Percentiles rank a stretch among this genome's conserved stretches.
Evolutionary conservation across 2,329 filamentous ascomycete species (phyloP).

Genomic region (Rachicladosporium sp.): DNA sequence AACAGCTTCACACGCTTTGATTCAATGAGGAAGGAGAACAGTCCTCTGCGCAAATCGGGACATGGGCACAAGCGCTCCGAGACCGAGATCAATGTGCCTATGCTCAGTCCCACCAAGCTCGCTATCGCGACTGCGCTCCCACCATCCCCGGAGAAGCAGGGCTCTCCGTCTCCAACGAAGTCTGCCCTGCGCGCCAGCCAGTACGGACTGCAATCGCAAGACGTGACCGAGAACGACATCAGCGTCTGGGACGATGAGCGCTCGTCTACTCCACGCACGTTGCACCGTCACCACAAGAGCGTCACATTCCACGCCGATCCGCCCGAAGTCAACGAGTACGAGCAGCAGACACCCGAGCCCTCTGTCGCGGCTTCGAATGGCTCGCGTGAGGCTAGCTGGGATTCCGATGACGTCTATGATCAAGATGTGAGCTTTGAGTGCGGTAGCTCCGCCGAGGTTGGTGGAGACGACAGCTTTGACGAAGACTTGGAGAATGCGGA

Average conservation of each 20-base stretch:
- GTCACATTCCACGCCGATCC: slow-evolving; percentile 93
- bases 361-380: slow-evolving; percentile 72
- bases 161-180: slow-evolving; percentile 69
- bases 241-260: slow-evolving; percentile 55
- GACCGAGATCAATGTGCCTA: slow-evolving; percentile 49
- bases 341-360: slow-evolving; percentile 93
- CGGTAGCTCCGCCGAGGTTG: slow-evolving; percentile 49
- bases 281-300: slow-evolving; percentile 84
- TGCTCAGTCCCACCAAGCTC: slow-evolving; percentile 42
- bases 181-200: slow-evolving; percentile 61
- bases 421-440: slow-evolving; percentile 52
- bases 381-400: slow-evolving; percentile 86
- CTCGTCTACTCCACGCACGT: slow-evolving; percentile 50
- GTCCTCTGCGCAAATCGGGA: slow-evolving; percentile 16
- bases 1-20: slow-evolving; percentile 54
- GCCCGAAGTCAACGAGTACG: slow-evolving; percentile 92
- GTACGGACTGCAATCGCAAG: slow-evolving; percentile 41
- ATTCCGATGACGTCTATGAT: slow-evolving; percentile 62
- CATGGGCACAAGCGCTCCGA: slow-evolving; percentile 34
- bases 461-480: slow-evolving; percentile 73
- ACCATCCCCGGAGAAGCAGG: slow-evolving; percentile 47
- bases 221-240: slow-evolving; percentile 53
- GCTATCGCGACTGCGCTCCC: slow-evolving; percentile 16
- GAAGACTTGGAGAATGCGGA: slow-evolving; percentile 89
- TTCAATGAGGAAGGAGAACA: slow-evolving; percentile 29